Percentiles rank a stretch among this genome's conserved stretches.
phyloP scores from a whole-genome alignment of 116 monocot genomes.

The Iris pallida region DNA sequence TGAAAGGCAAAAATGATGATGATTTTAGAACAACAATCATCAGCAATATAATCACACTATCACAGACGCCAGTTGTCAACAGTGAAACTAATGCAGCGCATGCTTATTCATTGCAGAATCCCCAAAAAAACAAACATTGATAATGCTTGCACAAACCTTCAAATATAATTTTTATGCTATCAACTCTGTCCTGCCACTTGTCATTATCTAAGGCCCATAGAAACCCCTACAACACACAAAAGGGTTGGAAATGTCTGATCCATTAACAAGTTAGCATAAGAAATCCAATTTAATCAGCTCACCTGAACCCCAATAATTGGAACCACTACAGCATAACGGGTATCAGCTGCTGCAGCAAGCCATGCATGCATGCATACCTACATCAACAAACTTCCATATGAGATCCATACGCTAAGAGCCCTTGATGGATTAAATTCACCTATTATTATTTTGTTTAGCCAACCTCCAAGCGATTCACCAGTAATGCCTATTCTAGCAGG shows the following conservation, averaged over 20 bases:
- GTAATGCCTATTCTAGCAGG: slow-evolving; percentile 80
- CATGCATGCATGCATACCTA: slow-evolving; percentile 98
- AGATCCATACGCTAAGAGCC: slow-evolving; percentile 2
- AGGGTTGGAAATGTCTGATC: neutral
- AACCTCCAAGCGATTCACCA: slow-evolving; percentile 99
- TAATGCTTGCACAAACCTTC: slow-evolving; percentile 48
- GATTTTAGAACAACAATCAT: too few species aligned
- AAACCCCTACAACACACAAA: slow-evolving; percentile 53
- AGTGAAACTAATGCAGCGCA: too few species aligned
- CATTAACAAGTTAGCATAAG: neutral
- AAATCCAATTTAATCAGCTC: slow-evolving; percentile 1
- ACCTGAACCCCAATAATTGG: slow-evolving; percentile 99
- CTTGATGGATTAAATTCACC: neutral
- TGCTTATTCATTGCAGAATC: neutral
- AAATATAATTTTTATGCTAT: slow-evolving; percentile 85
- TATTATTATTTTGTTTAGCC: neutral
- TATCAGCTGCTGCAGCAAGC: slow-evolving; percentile 85
- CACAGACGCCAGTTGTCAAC: too few species aligned
- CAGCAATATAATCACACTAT: too few species aligned
- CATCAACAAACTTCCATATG: slow-evolving; percentile 9
- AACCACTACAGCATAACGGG: slow-evolving; percentile 76
- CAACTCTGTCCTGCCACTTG: slow-evolving; percentile 85
- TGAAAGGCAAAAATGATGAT: too few species aligned
- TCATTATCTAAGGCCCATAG: slow-evolving; percentile 86
- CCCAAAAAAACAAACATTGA: slow-evolving; percentile 8